Base-by-base conservation (phyloP, 768 basidiomycete genomes). In the Arthromyces matolae region DNA sequence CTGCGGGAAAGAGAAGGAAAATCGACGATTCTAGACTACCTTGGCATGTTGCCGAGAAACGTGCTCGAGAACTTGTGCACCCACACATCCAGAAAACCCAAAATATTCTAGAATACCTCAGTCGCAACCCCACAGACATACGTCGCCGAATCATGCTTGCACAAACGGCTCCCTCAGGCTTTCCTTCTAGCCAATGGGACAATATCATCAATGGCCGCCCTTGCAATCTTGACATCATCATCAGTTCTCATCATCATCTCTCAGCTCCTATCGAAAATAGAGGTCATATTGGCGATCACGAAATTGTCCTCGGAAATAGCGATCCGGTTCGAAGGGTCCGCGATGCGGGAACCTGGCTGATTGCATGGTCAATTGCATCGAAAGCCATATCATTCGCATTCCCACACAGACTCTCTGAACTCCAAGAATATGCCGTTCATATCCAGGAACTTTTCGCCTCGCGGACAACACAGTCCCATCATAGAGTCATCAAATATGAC, bases 401-500 rank as follows among this genome's bases (percentile, higher is more conserved):
- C 42, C 59, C 60, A 1, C 59, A 64, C 33, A 34, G 61, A 10
- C 23, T 16, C 1, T 8, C 36, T 0, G 64, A 71, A 41, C 56
- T 66, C 16, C 10, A 23, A 1, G 29, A 10, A 1, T 69, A 67
- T 35, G 16, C 34, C 1, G 42, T 60, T 3, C 55, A 64, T 45
- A 60, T 70, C 44, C 34, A 32, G 2, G 37, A 43, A 0, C 42
- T 64, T 2, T 68, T 69, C 52, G 13, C 47, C n/a, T 20, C 56
- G 5, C 28, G 50, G 1, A 5, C 13, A 0, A 24, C 14, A 0
- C 8, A 34, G 1, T 42, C 28, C 28, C 60, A 61, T 33, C 14
- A 10, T 5, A 12, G 41, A 31, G 27, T 70, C 51, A 55, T 71
- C 45, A n/a, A 54, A 8, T 66, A 52, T 42, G 64, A 71, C 44